A percentile compares a stretch with the other conserved stretches of the same genome.
Conservation (phyloP, 2,329 filamentous ascomycete genomes). For the Dissoconium aciculare region DNA sequence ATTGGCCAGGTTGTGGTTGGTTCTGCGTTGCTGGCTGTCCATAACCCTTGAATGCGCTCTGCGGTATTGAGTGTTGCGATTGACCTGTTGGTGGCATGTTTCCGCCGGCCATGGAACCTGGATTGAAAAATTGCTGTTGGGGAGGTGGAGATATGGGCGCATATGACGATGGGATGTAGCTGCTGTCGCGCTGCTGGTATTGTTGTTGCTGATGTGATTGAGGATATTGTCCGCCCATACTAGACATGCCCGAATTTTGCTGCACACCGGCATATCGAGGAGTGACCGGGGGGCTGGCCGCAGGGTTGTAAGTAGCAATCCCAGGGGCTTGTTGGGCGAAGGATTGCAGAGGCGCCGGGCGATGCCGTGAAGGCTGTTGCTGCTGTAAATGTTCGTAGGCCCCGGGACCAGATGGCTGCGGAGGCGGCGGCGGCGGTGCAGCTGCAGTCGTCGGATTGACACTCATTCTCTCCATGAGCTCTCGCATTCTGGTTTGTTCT, state of each 20-base stretch:
- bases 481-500: conserved; percentile 71
- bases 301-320: conserved; percentile 35
- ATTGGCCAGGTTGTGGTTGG: conserved; percentile 45
- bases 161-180: conserved; percentile 35
- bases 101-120: conserved; percentile 25
- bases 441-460: conserved; percentile 45
- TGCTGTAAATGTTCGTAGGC: neutral
- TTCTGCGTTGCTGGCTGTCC: conserved; percentile 40
- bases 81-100: conserved; percentile 12
- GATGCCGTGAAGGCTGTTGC: conserved; percentile 12
- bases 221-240: conserved; percentile 12
- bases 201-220: conserved; percentile 14
- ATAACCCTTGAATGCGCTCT: conserved; percentile 44
- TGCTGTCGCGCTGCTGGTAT: conserved; percentile 5
- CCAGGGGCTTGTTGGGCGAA: conserved; percentile 25
- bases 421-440: neutral
- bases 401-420: neutral
- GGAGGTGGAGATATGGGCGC: conserved; percentile 38
- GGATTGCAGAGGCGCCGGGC: conserved; percentile 30
- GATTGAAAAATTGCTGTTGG: conserved; percentile 41
- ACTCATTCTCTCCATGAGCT: conserved; percentile 90
- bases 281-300: conserved; percentile 32
- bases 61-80: conserved; percentile 31
- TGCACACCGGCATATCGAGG: conserved; percentile 27
- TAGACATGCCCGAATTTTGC: conserved; percentile 17